Evolutionary conservation across 192 early-diverging fungal genomes (phyloP), one percentile per base, ranked within the genome.

Genomic region (Spinellus fusiger): DNA sequence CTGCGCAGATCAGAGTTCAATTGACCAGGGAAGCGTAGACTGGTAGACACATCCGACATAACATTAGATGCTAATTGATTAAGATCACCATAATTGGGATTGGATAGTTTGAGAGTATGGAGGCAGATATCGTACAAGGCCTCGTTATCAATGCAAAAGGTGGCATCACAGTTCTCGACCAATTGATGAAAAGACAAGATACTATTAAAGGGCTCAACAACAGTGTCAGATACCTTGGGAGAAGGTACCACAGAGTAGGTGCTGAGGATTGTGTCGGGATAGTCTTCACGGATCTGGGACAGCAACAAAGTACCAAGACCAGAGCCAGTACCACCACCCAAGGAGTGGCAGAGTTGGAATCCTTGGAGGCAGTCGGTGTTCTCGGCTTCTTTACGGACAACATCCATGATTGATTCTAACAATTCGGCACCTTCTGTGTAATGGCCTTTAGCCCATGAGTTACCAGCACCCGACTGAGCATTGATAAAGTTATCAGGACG

Each of bases 391-490:
- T 93, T 93, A 54, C 95, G 91, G 25, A 98, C 88, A 48, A 98
- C 87, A 62, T 99, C 96, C 57, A 99, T 80, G 47, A 99, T 89
- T 27, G 83, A 83, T 75, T 99, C 96, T 33, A 97, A 91, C 15
- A 99, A 80, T 83, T 99, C 96, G 33, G 96, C 95, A 70, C 96
- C 96, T 80, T 98, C 96, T 31, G 96, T 98, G 84, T 98, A 98
- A 77, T 94, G 90, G 55, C 96, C 96, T 77, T 95, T 96, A 60
- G 96, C 96, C 96, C 96, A 98, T 77, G 94, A 93, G 87, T 99
- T 99, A 62, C 96, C 96, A 59, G 96, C 96, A 64, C 96, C 96
- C 62, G 81, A 90, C 76, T 95, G 90, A 16, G 89, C 96, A 76
- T 89, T 87, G 52, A 99, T 85, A 69, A 93, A 95, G 86, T 98